A percentile compares a stretch with the other conserved stretches of the same genome.
Evolutionary conservation across 495 filamentous ascomycete genomes (phyloP).

Genomic region (Neurospora sp.): DNA sequence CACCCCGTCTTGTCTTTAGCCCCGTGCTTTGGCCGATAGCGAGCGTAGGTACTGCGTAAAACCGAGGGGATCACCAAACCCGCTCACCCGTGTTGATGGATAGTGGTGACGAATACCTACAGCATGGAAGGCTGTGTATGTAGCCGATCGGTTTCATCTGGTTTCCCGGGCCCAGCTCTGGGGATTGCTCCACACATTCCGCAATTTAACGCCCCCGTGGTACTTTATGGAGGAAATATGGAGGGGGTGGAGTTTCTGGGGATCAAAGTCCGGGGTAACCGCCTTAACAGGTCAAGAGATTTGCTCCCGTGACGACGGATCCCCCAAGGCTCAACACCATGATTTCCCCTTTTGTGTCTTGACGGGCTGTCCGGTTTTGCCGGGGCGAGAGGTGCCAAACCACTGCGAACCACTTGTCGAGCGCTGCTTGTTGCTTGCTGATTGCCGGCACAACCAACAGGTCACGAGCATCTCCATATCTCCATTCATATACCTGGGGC

Average conservation of each 20-base stretch:
- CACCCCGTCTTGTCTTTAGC: background rate
- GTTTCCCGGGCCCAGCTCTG: background rate
- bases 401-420: background rate
- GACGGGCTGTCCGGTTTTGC: background rate
- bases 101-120: background rate
- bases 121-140: background rate
- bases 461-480: background rate
- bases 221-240: background rate
- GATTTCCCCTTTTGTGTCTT: background rate
- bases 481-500: background rate
- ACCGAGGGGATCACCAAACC: background rate
- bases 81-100: background rate
- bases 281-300: background rate
- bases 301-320: background rate
- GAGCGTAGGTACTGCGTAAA: background rate
- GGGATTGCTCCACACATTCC: background rate
- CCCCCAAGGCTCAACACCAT: background rate
- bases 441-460: background rate
- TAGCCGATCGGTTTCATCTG: background rate
- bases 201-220: background rate
- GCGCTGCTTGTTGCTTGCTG: background rate
- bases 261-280: background rate
- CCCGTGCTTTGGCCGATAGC: background rate
- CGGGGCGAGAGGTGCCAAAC: background rate
- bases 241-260: background rate